Evolutionary conservation across 2,329 filamentous ascomycete species (phyloP).

Genomic region (Coniochaeta hoffmannii): DNA sequence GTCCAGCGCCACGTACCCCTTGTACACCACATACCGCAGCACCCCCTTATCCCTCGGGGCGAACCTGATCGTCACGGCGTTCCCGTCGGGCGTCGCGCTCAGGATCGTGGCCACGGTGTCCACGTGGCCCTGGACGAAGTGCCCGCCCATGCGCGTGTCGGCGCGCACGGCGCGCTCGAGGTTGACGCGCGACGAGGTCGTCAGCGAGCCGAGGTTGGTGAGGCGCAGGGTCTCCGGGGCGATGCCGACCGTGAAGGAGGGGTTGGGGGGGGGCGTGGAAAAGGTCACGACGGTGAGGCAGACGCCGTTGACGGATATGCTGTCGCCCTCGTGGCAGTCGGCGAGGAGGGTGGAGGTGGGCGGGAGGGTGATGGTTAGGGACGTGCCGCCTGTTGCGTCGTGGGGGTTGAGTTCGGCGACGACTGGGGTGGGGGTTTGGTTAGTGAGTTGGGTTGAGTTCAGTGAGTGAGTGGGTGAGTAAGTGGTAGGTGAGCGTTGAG

Average conservation of each 20-base stretch:
- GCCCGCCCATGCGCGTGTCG: constrained; percentile 91
- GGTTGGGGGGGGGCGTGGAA: constrained; percentile 19
- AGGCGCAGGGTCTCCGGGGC: constrained; percentile 93
- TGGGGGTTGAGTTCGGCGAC: constrained; percentile 74
- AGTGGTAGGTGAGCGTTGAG: constrained; percentile 4
- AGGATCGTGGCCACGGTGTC: constrained; percentile 78
- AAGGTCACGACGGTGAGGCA: constrained; percentile 79
- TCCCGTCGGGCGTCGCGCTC: constrained; percentile 71
- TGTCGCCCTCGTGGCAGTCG: constrained; percentile 84
- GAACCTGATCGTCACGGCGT: constrained; percentile 82
- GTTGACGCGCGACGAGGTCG: constrained; percentile 65
- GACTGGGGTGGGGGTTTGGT: constrained; percentile 48
- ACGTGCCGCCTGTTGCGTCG: constrained; percentile 81
- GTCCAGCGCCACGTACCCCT: constrained; percentile 91
- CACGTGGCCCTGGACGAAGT: constrained; percentile 97
- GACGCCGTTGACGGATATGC: constrained; percentile 90
- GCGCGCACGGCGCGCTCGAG: constrained; percentile 90
- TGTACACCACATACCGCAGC: constrained; percentile 86
- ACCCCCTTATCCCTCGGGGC: constrained; percentile 61
- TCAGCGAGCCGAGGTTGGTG: constrained; percentile 81
- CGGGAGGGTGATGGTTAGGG: constrained; percentile 72
- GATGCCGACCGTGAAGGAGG: constrained; percentile 81
- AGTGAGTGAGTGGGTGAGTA: constrained; percentile 9
- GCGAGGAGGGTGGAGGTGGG: constrained; percentile 64
- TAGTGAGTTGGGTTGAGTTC: constrained; percentile 15